Evolutionary conservation across 371 early-diverging fungal genomes (phyloP).

Genomic region (Zychaea mexicana): DNA sequence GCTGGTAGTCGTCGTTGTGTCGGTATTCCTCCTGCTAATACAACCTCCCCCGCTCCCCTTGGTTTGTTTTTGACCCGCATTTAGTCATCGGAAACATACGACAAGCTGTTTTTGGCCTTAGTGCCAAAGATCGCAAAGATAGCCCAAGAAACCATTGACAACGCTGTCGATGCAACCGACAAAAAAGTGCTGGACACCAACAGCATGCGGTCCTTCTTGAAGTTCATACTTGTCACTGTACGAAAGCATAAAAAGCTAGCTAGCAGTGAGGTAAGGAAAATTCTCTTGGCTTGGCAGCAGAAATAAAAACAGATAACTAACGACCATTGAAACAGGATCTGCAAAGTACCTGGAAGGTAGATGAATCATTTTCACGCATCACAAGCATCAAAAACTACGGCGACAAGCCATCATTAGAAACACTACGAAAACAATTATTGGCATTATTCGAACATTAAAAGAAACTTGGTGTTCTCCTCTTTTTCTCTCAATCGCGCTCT

Average conservation of each 20-base stretch:
- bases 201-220: constrained; percentile 28
- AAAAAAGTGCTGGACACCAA: constrained; percentile 26
- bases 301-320: neutral
- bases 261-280: constrained; percentile 11
- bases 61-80: neutral
- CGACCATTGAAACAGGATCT: neutral
- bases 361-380: neutral
- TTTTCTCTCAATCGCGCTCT: too few relatives aligned
- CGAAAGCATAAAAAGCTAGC: constrained; percentile 33
- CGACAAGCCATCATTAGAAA: constrained; percentile 1
- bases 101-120: constrained; percentile 22
- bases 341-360: neutral
- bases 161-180: constrained; percentile 17
- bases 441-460: neutral
- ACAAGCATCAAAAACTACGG: neutral
- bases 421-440: constrained; percentile 1
- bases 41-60: too few relatives aligned
- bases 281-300: too few relatives aligned
- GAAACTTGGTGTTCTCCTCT: too few relatives aligned
- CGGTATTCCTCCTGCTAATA: too few relatives aligned
- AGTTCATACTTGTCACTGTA: constrained; percentile 26
- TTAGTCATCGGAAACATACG: constrained; percentile 45
- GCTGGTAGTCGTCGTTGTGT: too few relatives aligned
- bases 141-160: constrained; percentile 23
- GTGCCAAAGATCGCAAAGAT: constrained; percentile 30